These are phyloP conservation scores for Metarhizium humberi DNA, from an alignment of 2,329 filamentous ascomycete genomes.

Conservation along the genomic window DNA sequence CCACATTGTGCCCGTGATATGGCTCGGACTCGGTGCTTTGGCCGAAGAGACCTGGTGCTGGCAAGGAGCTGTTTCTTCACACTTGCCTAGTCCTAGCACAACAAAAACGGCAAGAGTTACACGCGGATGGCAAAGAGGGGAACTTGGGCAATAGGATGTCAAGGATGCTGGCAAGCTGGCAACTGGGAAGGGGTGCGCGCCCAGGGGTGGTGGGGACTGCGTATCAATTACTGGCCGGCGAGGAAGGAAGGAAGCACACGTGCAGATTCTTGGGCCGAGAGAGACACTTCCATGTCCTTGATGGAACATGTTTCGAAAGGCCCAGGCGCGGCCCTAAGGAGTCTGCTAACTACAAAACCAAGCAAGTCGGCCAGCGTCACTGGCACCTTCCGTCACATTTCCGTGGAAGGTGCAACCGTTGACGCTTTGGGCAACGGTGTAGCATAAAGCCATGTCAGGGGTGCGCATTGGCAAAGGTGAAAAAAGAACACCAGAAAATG, in stretches of 20 bases:
- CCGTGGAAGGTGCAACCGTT: background rate
- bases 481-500: too few species aligned
- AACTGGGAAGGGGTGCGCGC: background rate
- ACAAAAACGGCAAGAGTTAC: background rate
- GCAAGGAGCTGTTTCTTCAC: background rate
- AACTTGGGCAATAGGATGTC: background rate
- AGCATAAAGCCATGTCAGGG: background rate
- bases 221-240: background rate
- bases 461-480: too few species aligned
- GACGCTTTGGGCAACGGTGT: background rate
- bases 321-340: too few species aligned
- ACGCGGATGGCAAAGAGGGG: background rate
- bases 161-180: background rate
- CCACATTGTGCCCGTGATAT: background rate
- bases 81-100: background rate
- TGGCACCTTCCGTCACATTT: background rate
- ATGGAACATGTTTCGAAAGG: background rate
- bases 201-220: background rate
- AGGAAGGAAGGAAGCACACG: background rate
- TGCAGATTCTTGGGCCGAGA: background rate
- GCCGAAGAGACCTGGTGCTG: background rate
- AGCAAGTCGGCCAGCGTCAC: too few species aligned
- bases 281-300: background rate
- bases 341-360: too few species aligned
- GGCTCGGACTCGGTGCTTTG: background rate